These are phyloP conservation scores for Hanseniaspora mollemarum DNA, from an alignment of 805 yeast genomes.

Conservation along the genomic window DNA sequence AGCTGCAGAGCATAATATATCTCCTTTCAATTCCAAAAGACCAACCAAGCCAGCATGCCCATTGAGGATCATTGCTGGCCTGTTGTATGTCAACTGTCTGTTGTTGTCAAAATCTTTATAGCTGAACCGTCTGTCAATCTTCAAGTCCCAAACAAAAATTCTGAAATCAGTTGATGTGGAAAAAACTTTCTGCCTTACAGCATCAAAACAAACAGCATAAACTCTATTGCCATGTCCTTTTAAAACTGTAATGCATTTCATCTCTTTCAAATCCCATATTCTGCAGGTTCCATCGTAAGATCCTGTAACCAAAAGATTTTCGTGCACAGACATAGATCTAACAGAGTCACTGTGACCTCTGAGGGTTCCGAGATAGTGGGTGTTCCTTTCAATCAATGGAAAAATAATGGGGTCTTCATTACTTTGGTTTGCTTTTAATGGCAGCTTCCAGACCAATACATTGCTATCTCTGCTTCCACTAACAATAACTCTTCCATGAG, in stretches of 20 bases:
- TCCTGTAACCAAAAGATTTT: conserved; percentile 74
- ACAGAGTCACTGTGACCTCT: conserved; percentile 73
- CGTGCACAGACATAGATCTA: conserved; percentile 77
- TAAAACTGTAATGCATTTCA: conserved; percentile 59
- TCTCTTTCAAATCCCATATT: conserved; percentile 79
- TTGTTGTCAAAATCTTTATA: background rate
- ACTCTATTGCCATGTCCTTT: conserved; percentile 80
- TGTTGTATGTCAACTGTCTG: conserved; percentile 22
- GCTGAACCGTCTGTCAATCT: background rate
- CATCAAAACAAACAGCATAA: conserved; percentile 78
- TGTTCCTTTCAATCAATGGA: conserved; percentile 35
- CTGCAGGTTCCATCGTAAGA: conserved; percentile 83
- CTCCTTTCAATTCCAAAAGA: conserved; percentile 60
- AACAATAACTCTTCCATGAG: conserved; percentile 52
- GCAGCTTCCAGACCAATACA: conserved; percentile 73
- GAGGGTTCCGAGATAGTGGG: conserved; percentile 56
- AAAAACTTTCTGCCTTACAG: conserved; percentile 62
- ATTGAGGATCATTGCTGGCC: conserved; percentile 35
- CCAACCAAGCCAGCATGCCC: conserved; percentile 92
- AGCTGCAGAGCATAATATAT: conserved; percentile 80
- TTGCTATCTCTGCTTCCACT: conserved; percentile 85
- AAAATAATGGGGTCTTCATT: conserved; percentile 30
- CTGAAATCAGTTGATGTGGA: conserved; percentile 87
- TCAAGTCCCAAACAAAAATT: conserved; percentile 71
- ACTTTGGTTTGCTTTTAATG: conserved; percentile 31